Conservation (phyloP, 768 basidiomycete species). For the Cystobasidiopsis lactophilus region DNA sequence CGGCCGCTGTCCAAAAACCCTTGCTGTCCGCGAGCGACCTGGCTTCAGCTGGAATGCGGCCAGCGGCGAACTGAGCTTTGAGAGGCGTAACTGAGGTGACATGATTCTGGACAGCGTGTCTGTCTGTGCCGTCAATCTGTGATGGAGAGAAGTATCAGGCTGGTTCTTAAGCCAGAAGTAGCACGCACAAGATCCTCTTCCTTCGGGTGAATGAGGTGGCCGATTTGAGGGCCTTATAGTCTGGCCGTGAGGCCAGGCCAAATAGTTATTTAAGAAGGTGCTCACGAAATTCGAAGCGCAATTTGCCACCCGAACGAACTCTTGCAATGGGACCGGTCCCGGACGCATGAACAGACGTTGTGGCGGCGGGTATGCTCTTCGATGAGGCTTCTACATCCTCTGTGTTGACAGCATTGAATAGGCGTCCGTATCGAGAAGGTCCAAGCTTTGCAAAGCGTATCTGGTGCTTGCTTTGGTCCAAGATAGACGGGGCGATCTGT, state of each 20-base stretch:
- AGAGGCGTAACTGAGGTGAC: slow-evolving; percentile 4
- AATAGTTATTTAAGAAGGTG: too few species aligned
- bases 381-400: background rate
- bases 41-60: too few species aligned
- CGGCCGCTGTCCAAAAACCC: slow-evolving; percentile 8
- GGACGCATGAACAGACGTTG: background rate
- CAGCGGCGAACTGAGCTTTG: slow-evolving; percentile 1
- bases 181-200: background rate
- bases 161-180: too few species aligned
- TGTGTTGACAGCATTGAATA: slow-evolving; percentile 1
- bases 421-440: slow-evolving; percentile 3
- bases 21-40: background rate
- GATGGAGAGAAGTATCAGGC: too few species aligned
- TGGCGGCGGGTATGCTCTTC: too few species aligned
- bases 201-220: slow-evolving; percentile 4
- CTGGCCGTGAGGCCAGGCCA: background rate
- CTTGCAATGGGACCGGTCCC: background rate
- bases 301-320: background rate
- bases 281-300: background rate
- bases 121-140: slow-evolving; percentile 1
- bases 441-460: slow-evolving; percentile 4
- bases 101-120: slow-evolving; percentile 1
- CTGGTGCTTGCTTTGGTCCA: background rate
- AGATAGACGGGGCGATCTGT: slow-evolving; percentile 2
- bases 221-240: slow-evolving; percentile 7